These are phyloP conservation scores for Agaricus sinodeliciosus DNA, from an alignment of 768 basidiomycete species.

Conservation along the genomic window DNA sequence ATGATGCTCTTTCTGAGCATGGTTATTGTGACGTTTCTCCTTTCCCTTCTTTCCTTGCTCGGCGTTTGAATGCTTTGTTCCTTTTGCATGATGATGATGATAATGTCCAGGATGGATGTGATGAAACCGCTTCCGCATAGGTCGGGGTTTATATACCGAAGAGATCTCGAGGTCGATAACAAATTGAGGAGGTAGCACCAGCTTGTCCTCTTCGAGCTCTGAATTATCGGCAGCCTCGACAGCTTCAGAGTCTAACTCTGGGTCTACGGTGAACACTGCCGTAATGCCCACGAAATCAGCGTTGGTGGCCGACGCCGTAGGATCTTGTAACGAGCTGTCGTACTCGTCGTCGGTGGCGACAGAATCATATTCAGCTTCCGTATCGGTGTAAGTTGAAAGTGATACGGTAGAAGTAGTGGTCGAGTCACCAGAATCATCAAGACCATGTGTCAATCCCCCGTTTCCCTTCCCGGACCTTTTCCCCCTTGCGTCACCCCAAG, in stretches of 20 bases:
- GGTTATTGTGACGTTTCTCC: conserved; percentile 10
- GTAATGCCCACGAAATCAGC: conserved; percentile 12
- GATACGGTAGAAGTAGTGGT: conserved; percentile 12
- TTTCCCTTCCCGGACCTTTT: conserved; percentile 32
- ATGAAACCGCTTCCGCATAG: conserved; percentile 31
- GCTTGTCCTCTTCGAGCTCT: conserved; percentile 15
- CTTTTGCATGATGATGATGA: conserved; percentile 23
- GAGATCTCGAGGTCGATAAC: conserved; percentile 59
- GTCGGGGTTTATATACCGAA: conserved; percentile 69
- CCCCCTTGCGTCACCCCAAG: conserved; percentile 24
- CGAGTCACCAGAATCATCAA: conserved; percentile 17
- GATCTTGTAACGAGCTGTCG: conserved; percentile 22
- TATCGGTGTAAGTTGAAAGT: conserved; percentile 15
- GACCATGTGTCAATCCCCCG: conserved; percentile 25
- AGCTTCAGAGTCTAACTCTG: conserved; percentile 26
- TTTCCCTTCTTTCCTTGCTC: conserved; percentile 32
- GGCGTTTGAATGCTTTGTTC: conserved; percentile 19
- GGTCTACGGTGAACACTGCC: conserved; percentile 45
- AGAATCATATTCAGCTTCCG: conserved; percentile 35
- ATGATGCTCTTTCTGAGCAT: conserved; percentile 12
- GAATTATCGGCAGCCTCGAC: conserved; percentile 21
- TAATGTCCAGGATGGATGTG: conserved; percentile 18
- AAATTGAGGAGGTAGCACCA: conserved; percentile 19
- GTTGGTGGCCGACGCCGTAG: conserved; percentile 10
- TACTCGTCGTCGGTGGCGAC: conserved; percentile 26